These are phyloP conservation scores for Prillingera fragicola DNA, from an alignment of 1,284 basidiomycete genomes.

Conservation along the genomic window DNA sequence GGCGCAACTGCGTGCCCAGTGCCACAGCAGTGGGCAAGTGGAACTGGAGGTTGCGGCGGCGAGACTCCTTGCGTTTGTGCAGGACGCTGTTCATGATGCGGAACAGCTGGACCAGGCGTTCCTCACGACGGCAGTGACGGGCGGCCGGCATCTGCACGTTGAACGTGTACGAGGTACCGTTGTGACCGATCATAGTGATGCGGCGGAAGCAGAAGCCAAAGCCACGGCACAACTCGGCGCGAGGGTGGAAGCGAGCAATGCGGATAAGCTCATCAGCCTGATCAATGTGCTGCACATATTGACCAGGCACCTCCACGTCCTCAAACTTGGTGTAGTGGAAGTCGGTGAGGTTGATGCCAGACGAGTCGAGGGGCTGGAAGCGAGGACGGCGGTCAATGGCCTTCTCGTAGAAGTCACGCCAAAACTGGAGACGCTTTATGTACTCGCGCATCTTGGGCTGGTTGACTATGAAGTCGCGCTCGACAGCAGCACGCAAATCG, in stretches of 20 bases:
- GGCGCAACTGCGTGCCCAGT: conserved; percentile 73
- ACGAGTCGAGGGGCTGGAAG: conserved; percentile 77
- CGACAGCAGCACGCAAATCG: conserved; percentile 71
- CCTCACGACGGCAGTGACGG: conserved; percentile 85
- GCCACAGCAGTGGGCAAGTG: conserved; percentile 84
- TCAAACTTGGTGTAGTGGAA: conserved; percentile 98
- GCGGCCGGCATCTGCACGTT: conserved; percentile 85
- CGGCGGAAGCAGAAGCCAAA: conserved; percentile 85
- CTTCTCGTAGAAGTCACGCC: conserved; percentile 89
- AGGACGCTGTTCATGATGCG: conserved; percentile 87
- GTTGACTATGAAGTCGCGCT: conserved; percentile 81
- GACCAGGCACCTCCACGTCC: conserved; percentile 96
- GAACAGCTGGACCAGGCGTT: conserved; percentile 85
- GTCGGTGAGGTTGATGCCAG: conserved; percentile 92
- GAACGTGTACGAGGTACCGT: conserved; percentile 83
- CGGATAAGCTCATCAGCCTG: conserved; percentile 86
- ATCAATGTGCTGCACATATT: conserved; percentile 95
- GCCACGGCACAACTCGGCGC: conserved; percentile 78
- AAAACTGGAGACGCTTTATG: conserved; percentile 79
- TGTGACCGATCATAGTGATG: conserved; percentile 86
- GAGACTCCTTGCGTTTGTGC: conserved; percentile 80
- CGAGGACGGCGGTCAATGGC: conserved; percentile 76
- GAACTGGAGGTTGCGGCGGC: conserved; percentile 87
- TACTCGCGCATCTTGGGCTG: conserved; percentile 83
- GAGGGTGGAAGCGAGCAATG: conserved; percentile 84